Evolutionary conservation across 352 stramenopile genomes (phyloP), one percentile per base, ranked within the genome.

Genomic region (Globisporangium perplexum): DNA sequence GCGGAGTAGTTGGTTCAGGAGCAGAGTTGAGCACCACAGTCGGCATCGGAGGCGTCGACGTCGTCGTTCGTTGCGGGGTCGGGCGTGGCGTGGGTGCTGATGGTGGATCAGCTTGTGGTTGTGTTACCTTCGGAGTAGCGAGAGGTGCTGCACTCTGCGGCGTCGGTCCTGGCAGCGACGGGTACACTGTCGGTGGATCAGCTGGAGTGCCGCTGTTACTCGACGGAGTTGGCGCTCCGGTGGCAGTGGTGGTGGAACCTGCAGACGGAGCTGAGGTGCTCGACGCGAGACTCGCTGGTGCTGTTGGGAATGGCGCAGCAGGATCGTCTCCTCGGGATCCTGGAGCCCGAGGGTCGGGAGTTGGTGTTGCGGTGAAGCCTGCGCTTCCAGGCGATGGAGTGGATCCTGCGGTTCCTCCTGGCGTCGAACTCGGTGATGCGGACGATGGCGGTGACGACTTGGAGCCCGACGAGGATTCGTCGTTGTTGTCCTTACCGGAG

Each of bases 41-140:
- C 26, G 55, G 10, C 5, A 23, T 23, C 3, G 26, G 17, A 6
- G 17, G 15, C 1, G 39, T 33, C 24, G 43, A 51, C 18, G 52
- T 26, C 18, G 33, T 58, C 14, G 54, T 60, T 42, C 11, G 47
- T 26, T 43, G 49, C 15, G 36, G 54, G 1, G 45, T 49, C 6
- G 38, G 15, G 4, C 41, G 15, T 35, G 41, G 42, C 1, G n/a
- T 31, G 11, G 39, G 28, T 2, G 30, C 17, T 38, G 51, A 2
- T 2, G 22, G 14, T 24, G 51, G n/a, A 23, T n/a, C 1, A 1
- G 8, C 22, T 50, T 12, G 2, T 5, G 14, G 14, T 18, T 18
- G 33, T 5, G 33, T 39, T 12, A 1, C 11, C 8, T 14, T 36
- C 8, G 31, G 11, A 14, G 11, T 36, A 3, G 8, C 11, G 31